A percentile compares a stretch with the other conserved stretches of the same genome.
Conservation (phyloP, 1,139 yeast species). For the Pneumocystis carinii region DNA sequence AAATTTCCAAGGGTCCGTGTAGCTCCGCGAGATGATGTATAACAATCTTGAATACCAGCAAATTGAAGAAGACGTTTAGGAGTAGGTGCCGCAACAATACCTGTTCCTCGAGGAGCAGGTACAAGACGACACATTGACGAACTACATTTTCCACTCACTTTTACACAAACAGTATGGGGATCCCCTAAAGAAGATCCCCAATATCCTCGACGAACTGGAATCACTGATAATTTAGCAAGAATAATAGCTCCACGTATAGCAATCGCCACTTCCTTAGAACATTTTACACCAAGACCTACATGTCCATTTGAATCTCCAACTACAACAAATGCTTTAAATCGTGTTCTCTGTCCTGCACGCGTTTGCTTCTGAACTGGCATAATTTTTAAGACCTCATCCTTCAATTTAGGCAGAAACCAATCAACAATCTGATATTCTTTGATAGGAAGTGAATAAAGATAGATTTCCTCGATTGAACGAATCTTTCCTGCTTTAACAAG, state of each 20-base stretch:
- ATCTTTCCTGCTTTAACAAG: conserved; percentile 98
- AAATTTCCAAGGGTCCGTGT: conserved; percentile 99
- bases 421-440: conserved; percentile 99
- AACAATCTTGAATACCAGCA: conserved; percentile 99
- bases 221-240: conserved; percentile 96
- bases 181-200: conserved; percentile 99
- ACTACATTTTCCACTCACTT: conserved; percentile 54
- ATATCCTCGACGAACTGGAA: conserved; percentile 99
- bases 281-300: conserved; percentile 99
- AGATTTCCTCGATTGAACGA: conserved; percentile 92
- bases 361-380: conserved; percentile 99
- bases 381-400: conserved; percentile 81
- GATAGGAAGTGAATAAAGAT: conserved; percentile 98
- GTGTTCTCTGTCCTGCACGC: conserved; percentile 99
- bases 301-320: conserved; percentile 99
- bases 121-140: conserved; percentile 95
- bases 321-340: conserved; percentile 99
- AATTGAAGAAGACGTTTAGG: conserved; percentile 97
- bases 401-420: conserved; percentile 84
- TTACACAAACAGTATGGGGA: conserved; percentile 97
- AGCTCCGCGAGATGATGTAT: conserved; percentile 97
- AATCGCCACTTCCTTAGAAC: conserved; percentile 99
- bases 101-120: conserved; percentile 99
- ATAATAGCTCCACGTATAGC: conserved; percentile 99
- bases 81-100: conserved; percentile 99